Evolutionary conservation across 202 grass and related monocot genomes (phyloP), one percentile per base, ranked within the genome.

Genomic region (Setaria italica): DNA sequence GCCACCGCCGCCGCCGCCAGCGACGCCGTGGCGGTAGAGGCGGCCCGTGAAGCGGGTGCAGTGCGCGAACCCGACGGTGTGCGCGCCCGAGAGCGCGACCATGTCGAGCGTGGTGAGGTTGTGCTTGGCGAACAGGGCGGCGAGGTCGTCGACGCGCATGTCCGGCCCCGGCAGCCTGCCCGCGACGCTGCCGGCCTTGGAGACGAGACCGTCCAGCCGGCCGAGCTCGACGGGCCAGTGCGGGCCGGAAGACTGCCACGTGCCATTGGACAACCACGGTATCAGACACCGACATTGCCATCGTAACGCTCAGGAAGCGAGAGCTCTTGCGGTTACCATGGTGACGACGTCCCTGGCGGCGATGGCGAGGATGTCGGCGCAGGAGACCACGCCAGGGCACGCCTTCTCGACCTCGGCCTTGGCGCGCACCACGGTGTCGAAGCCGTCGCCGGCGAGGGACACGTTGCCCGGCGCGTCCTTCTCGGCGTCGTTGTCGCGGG

Each of bases 321-420:
- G 47, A 30, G 20, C 3, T 32, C 3, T 7, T 58, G 55, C 17
- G 54, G 33, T 86, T 86, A 89, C 87, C 82, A 89, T 70, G 62
- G 0, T 19, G 82, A 89, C 82, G 34, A 85, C 81, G 77, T 89
- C 87, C n/a, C 87, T 58, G n/a, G 92, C 81, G 7, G 88, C 76
- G 62, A 97, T 80, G 48, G 92, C 88, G 54, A 97, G 82, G 54
- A 97, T 72, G 73, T 97, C 94, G 63, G 92, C 80, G 50, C 94
- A 97, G 15, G 94, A 94, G 42, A 97, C 94, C 0, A 92, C 86
- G 42, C 92, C 86, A 1, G 94, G 84, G 84, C 90, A 97, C 29
- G 11, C 50, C 88, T 78, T 85, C 88, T 93, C 91, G 66, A 93
- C 88, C 33, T 74, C 88, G 33, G 78, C 72, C 72, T 92, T 90